These are phyloP conservation scores for Trichocladium uniseriatum DNA, from an alignment of 495 filamentous ascomycete species.

Conservation along the genomic window DNA sequence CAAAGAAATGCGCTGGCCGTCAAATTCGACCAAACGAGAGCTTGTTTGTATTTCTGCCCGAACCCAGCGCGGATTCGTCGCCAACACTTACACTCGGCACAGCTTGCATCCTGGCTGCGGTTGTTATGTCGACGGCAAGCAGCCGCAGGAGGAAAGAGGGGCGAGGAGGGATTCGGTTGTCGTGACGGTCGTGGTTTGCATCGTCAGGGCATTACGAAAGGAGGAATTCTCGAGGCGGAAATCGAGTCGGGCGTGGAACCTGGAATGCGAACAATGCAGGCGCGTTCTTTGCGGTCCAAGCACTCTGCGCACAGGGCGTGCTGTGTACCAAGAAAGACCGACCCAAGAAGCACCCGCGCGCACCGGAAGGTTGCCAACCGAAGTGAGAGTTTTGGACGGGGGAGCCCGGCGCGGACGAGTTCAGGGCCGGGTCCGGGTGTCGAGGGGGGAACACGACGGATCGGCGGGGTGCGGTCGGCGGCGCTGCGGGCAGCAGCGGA, in stretches of 20 bases:
- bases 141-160: constrained; percentile 30
- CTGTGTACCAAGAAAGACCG: background rate
- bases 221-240: constrained; percentile 9
- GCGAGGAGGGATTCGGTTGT: constrained; percentile 29
- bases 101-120: constrained; percentile 48
- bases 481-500: constrained; percentile 8
- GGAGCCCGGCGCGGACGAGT: background rate
- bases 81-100: constrained; percentile 52
- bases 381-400: background rate
- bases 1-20: too few relatives aligned
- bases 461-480: constrained; percentile 4
- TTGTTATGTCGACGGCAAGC: constrained; percentile 31
- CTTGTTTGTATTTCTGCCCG: constrained; percentile 1
- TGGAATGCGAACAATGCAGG: constrained; percentile 24
- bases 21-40: background rate
- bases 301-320: background rate
- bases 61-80: background rate
- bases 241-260: constrained; percentile 7
- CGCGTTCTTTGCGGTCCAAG: constrained; percentile 18
- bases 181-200: constrained; percentile 29
- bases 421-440: constrained; percentile 1
- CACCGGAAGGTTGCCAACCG: background rate
- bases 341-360: background rate
- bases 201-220: constrained; percentile 32
- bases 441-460: background rate